Conservation (phyloP, 2,329 filamentous ascomycete species). For the Colletotrichum viniferum region DNA sequence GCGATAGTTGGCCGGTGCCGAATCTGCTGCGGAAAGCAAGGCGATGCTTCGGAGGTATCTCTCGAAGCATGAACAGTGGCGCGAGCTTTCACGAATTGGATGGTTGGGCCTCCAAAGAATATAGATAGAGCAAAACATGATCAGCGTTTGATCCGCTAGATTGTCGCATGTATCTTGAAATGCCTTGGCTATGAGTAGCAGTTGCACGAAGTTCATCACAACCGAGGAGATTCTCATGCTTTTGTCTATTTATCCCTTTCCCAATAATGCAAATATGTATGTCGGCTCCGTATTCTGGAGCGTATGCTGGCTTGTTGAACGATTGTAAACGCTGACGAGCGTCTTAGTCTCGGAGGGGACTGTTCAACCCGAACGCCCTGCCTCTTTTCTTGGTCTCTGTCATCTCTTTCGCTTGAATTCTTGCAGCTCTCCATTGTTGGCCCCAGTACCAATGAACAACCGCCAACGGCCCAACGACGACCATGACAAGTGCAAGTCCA, state of each 20-base stretch:
- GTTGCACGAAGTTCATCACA: not conserved
- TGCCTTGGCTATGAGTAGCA: not conserved
- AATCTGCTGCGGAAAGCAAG: not conserved
- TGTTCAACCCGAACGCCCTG: not conserved
- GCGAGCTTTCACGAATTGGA: not conserved
- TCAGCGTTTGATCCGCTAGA: not conserved
- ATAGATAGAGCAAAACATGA: not conserved
- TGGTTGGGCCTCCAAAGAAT: not conserved
- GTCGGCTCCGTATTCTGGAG: not conserved
- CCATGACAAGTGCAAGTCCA: not conserved
- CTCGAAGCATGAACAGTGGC: not conserved
- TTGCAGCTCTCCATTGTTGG: conserved; percentile 4
- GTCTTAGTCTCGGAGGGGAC: not conserved
- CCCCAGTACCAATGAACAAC: conserved; percentile 15
- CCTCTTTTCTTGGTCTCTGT: not conserved
- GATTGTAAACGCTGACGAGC: not conserved
- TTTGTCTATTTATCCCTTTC: not conserved
- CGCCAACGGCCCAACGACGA: conserved; percentile 2
- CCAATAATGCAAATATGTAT: not conserved
- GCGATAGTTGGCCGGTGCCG: not conserved
- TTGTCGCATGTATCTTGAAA: not conserved
- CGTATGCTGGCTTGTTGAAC: not conserved
- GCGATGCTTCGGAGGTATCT: not conserved
- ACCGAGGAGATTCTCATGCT: not conserved
- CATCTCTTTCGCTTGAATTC: not conserved